phyloP scores from a whole-genome alignment of 306 rosid species.

The Quercus engelmannii region DNA sequence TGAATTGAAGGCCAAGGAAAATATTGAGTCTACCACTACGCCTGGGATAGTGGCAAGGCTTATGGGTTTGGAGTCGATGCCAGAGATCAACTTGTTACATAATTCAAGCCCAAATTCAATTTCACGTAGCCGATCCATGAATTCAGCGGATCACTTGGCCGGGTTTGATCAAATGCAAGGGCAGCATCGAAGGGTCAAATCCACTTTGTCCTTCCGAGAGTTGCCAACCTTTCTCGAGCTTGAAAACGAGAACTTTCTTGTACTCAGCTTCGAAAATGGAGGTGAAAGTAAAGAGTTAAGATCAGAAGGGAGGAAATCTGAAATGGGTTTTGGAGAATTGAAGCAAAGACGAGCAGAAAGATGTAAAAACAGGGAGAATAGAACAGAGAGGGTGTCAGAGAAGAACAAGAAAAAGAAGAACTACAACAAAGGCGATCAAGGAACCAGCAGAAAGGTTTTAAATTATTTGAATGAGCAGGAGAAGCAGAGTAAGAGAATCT shows the following conservation, averaged over 20 bases:
- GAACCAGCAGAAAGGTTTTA: background rate
- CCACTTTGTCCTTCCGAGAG: slow-evolving; percentile 62
- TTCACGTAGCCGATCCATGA: slow-evolving; percentile 59
- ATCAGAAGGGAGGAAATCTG: slow-evolving; percentile 29
- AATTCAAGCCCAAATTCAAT: slow-evolving; percentile 21
- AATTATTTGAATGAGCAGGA: slow-evolving; percentile 30
- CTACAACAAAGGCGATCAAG: slow-evolving; percentile 6
- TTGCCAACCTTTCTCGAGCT: slow-evolving; percentile 47
- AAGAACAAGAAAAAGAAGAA: slow-evolving; percentile 18
- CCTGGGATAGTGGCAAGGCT: slow-evolving; percentile 77
- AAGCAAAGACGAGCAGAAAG: slow-evolving; percentile 35
- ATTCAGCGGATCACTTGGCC: slow-evolving; percentile 44
- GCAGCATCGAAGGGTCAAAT: slow-evolving; percentile 37
- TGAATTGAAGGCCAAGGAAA: slow-evolving; percentile 19
- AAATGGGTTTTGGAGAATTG: slow-evolving; percentile 28
- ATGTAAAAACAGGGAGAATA: slow-evolving; percentile 28
- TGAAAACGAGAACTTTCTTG: slow-evolving; percentile 58
- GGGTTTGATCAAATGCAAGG: slow-evolving; percentile 30
- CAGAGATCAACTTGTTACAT: slow-evolving; percentile 23
- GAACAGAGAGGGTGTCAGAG: slow-evolving; percentile 24
- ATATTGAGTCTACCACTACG: slow-evolving; percentile 15
- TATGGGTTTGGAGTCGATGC: slow-evolving; percentile 79
- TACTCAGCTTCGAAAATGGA: slow-evolving; percentile 57
- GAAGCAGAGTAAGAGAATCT: slow-evolving; percentile 29
- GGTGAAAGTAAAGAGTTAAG: slow-evolving; percentile 20